A percentile compares a stretch with the other conserved stretches of the same genome.
Evolutionary conservation across 495 filamentous ascomycete species (phyloP).

Genomic region (Trichoderma gamsii): DNA sequence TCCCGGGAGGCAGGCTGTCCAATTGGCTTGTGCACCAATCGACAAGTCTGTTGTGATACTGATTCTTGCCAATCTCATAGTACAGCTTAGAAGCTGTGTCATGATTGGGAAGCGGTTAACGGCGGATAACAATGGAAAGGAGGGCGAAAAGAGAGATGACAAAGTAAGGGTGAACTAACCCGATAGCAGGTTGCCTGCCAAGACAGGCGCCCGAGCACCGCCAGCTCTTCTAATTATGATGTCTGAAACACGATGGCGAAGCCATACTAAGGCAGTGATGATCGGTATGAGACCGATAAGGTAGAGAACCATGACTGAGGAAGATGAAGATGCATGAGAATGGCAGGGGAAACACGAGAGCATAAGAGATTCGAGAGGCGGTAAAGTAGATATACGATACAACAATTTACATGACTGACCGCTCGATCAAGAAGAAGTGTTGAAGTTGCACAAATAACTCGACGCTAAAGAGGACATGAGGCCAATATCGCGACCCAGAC

Average conservation of each 20-base stretch:
- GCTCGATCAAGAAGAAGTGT: too few species aligned
- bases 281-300: background rate
- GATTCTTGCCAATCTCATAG: slow-evolving; percentile 21
- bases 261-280: background rate
- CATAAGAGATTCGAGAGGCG: too few species aligned
- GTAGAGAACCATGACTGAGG: background rate
- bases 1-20: slow-evolving; percentile 27
- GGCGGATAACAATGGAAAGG: background rate
- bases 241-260: slow-evolving; percentile 15
- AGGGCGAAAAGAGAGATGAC: background rate
- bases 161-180: slow-evolving; percentile 13
- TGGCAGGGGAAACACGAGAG: background rate
- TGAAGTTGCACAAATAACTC: too few species aligned
- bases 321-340: background rate
- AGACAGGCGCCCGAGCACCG: slow-evolving; percentile 21
- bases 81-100: slow-evolving; percentile 13
- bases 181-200: slow-evolving; percentile 23
- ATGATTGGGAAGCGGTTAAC: background rate
- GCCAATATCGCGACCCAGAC: too few species aligned
- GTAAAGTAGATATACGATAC: too few species aligned
- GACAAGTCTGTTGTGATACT: slow-evolving; percentile 31
- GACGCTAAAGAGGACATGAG: too few species aligned
- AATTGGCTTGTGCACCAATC: slow-evolving; percentile 29
- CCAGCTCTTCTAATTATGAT: slow-evolving; percentile 21
- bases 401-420: too few species aligned